These are phyloP conservation scores for Populus tremula DNA, from an alignment of 345 rosid genomes.

Conservation along the genomic window DNA sequence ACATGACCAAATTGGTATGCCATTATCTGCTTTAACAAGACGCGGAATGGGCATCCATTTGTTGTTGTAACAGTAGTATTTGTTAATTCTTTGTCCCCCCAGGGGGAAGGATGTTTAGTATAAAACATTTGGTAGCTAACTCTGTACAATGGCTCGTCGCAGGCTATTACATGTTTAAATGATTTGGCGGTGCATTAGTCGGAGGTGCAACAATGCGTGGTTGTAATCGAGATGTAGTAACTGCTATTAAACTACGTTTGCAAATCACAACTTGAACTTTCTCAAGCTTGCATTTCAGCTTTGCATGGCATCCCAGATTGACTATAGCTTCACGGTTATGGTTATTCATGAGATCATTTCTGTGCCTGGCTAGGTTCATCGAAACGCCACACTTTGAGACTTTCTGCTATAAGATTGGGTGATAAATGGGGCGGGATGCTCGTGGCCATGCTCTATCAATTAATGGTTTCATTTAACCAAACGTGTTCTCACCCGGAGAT, in stretches of 20 bases:
- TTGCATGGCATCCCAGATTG: neutral
- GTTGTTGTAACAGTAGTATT: slow-evolving; percentile 38
- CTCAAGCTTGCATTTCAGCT: neutral
- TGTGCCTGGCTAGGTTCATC: neutral
- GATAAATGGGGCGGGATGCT: neutral
- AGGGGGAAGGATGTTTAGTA: too few relatives aligned
- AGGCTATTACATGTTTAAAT: too few relatives aligned
- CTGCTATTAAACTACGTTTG: neutral
- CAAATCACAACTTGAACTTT: neutral
- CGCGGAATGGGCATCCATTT: slow-evolving; percentile 19
- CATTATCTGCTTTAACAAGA: slow-evolving; percentile 4
- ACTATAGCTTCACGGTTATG: neutral
- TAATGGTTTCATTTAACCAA: neutral
- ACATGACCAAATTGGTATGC: neutral
- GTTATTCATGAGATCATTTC: neutral
- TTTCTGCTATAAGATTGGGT: neutral
- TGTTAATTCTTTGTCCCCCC: slow-evolving; percentile 10
- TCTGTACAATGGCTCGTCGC: too few relatives aligned
- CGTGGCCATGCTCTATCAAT: neutral
- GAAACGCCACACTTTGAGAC: neutral
- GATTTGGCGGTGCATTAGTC: too few relatives aligned
- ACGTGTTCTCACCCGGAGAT: too few relatives aligned
- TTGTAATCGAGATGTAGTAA: too few relatives aligned
- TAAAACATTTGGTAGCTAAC: too few relatives aligned
- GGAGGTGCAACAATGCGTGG: too few relatives aligned